Percentiles rank a stretch among this genome's conserved stretches.
These are phyloP conservation scores for Aspergillus carbonarius DNA, from an alignment of 2,329 filamentous ascomycete genomes.

Conservation along the genomic window DNA sequence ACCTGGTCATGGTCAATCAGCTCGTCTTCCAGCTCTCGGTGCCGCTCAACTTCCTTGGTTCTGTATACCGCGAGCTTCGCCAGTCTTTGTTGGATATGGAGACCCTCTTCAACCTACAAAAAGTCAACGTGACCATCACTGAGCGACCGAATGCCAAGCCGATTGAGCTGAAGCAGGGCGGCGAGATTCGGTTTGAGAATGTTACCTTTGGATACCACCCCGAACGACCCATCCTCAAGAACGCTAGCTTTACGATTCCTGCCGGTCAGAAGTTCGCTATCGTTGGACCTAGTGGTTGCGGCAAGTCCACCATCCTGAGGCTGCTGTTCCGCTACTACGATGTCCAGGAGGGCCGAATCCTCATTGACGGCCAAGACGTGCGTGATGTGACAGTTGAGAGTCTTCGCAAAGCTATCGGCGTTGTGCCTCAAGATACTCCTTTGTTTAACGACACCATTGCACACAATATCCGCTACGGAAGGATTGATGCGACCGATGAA, in stretches of 20 bases:
- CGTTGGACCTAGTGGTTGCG: constrained; percentile 91
- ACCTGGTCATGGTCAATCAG: constrained; percentile 98
- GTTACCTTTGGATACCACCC: constrained; percentile 90
- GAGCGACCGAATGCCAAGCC: constrained; percentile 73
- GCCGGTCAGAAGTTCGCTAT: constrained; percentile 95
- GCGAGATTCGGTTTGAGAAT: constrained; percentile 91
- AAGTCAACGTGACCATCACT: constrained; percentile 84
- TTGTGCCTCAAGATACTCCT: constrained; percentile 95
- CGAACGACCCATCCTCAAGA: constrained; percentile 81
- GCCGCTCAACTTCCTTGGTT: constrained; percentile 96
- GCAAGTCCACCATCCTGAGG: constrained; percentile 89
- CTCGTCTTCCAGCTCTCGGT: constrained; percentile 97
- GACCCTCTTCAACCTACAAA: constrained; percentile 94
- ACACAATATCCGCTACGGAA: constrained; percentile 93
- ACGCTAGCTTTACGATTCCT: constrained; percentile 84
- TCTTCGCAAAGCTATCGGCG: constrained; percentile 80
- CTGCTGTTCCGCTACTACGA: constrained; percentile 96
- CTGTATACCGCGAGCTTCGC: constrained; percentile 90
- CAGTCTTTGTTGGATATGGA: constrained; percentile 98
- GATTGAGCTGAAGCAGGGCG: constrained; percentile 70
- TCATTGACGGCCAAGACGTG: constrained; percentile 92
- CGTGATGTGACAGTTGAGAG: constrained; percentile 79
- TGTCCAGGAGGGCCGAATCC: constrained; percentile 76
- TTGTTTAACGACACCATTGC: constrained; percentile 96
- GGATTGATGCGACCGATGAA: constrained; percentile 71